A percentile compares a stretch with the other conserved stretches of the same genome.
phyloP scores from a whole-genome alignment of 305 asterid species.

The Ilex paraguariensis region DNA sequence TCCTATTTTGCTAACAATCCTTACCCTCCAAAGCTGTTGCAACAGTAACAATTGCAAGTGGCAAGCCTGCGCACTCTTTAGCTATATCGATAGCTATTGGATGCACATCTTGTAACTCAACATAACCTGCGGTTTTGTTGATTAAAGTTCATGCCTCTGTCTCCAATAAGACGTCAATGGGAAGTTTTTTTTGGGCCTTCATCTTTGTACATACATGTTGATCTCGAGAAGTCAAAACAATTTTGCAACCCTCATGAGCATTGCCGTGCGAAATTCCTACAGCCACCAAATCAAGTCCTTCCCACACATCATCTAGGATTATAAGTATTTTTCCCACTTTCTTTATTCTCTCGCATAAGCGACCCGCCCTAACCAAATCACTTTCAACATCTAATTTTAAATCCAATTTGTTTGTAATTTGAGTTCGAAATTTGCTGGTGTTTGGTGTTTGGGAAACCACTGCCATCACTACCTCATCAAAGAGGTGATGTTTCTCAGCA shows the following conservation, averaged over 20 bases:
- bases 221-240: slow-evolving; percentile 1
- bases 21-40: background rate
- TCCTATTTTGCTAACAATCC: too few relatives aligned
- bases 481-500: slow-evolving; percentile 3
- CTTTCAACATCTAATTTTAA: background rate
- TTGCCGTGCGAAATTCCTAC: slow-evolving; percentile 2
- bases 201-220: background rate
- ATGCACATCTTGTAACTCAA: background rate
- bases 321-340: background rate
- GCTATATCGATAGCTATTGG: background rate
- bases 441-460: slow-evolving; percentile 10
- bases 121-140: background rate
- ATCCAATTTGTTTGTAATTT: too few relatives aligned
- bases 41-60: background rate
- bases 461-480: slow-evolving; percentile 5
- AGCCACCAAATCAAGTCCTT: background rate
- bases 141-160: background rate
- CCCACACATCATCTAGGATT: slow-evolving; percentile 17
- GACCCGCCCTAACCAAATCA: slow-evolving; percentile 8
- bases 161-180: background rate
- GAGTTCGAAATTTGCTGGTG: slow-evolving; percentile 9
- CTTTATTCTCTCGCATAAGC: slow-evolving; percentile 2
- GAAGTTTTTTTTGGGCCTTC: background rate
- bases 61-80: background rate
- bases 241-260: slow-evolving; percentile 7